phyloP scores from a whole-genome alignment of 1,139 yeast genomes.

The Protomyces macrosporus region DNA sequence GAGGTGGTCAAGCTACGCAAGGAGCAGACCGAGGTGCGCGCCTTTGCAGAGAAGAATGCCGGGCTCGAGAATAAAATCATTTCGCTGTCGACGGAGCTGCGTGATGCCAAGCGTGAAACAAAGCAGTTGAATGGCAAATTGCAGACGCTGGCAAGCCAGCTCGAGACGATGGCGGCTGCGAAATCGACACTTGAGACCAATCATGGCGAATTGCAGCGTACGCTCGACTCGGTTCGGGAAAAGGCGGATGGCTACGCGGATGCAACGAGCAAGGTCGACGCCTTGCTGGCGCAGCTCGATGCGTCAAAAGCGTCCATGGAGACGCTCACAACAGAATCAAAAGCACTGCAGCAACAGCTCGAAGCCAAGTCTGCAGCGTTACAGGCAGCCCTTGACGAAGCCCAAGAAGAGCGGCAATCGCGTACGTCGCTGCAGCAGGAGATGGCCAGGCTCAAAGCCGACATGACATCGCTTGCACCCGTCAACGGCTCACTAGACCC shows the following conservation, averaged over 20 bases:
- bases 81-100: constrained; percentile 55
- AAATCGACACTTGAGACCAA: constrained; percentile 54
- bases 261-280: constrained; percentile 29
- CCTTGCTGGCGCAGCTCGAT: constrained; percentile 55
- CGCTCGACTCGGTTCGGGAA: constrained; percentile 46
- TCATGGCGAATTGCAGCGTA: constrained; percentile 36
- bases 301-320: constrained; percentile 60
- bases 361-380: constrained; percentile 56
- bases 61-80: constrained; percentile 47
- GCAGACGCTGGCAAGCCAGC: constrained; percentile 54
- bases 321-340: constrained; percentile 60
- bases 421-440: constrained; percentile 46
- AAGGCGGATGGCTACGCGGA: constrained; percentile 32
- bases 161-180: constrained; percentile 54
- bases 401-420: constrained; percentile 36
- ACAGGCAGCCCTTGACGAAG: constrained; percentile 50
- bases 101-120: constrained; percentile 58
- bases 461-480: not conserved
- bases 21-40: constrained; percentile 44
- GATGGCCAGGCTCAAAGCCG: constrained; percentile 32
- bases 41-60: constrained; percentile 37
- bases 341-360: constrained; percentile 56
- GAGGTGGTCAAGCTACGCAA: constrained; percentile 57
- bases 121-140: constrained; percentile 63
- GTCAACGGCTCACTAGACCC: not conserved